Conservation (phyloP, 2,329 filamentous ascomycete genomes). For the Neonectria hederae region DNA sequence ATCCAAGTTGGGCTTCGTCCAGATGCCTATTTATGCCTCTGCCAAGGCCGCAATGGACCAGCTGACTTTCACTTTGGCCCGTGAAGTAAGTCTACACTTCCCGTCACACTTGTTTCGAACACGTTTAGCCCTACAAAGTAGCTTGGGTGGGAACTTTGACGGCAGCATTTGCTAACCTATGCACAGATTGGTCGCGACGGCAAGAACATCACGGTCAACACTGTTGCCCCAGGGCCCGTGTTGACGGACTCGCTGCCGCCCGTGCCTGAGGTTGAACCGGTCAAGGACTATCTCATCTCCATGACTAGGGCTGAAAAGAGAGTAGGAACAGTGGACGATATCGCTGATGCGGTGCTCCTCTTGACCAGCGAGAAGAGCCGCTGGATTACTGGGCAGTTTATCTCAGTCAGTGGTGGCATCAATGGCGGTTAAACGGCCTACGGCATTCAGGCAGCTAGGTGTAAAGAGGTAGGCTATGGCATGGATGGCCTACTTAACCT, state of each 20-base stretch:
- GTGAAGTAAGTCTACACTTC: conserved; percentile 37
- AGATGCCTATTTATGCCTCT: conserved; percentile 23
- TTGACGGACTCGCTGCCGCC: conserved; percentile 43
- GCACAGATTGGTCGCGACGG: conserved; percentile 23
- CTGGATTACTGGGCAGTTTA: conserved; percentile 33
- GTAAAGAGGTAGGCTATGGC: no score
- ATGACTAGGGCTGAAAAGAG: conserved; percentile 44
- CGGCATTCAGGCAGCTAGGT: no score
- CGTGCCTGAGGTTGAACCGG: conserved; percentile 7
- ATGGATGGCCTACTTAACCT: no score
- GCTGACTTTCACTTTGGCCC: conserved; percentile 44
- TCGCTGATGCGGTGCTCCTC: conserved; percentile 21
- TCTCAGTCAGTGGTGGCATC: conserved; percentile 31
- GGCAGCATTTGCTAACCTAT: neutral
- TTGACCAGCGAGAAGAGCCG: conserved; percentile 29
- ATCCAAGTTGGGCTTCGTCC: conserved; percentile 23
- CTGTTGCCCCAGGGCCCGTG: conserved; percentile 50
- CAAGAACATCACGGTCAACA: conserved; percentile 48
- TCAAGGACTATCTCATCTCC: conserved; percentile 31
- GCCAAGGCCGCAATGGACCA: conserved; percentile 47
- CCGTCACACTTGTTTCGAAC: neutral
- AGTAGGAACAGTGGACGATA: conserved; percentile 14
- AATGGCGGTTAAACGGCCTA: conserved; percentile 12
- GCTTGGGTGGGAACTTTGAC: no score
- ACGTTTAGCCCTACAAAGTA: no score